Evolutionary conservation across 2,329 filamentous ascomycete species (phyloP), one percentile per base, ranked within the genome.

Genomic region (Monosporascus sp.): DNA sequence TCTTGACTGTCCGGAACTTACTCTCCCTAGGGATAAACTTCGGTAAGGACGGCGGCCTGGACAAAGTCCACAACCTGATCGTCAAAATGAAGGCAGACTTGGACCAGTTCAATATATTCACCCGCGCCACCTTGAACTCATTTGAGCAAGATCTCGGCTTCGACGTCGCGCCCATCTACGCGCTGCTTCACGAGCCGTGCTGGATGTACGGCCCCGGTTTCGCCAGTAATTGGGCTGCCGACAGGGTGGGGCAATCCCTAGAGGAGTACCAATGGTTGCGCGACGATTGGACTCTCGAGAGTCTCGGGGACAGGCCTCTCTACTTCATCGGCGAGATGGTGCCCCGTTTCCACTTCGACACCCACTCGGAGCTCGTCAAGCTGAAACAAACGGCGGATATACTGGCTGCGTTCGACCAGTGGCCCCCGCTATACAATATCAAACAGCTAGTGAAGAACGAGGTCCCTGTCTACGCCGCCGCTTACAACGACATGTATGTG

Each of bases 301-400:
- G 57, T 11, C 64, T 66, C 37, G 61, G 58, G 55, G 68, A 74
- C 6, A 66, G 72, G 2, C 85, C 86, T 0, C 74, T 94, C 22
- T 88, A 81, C 69, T 96, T 97, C 72, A 90, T 89, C 0, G 91
- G 92, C 55, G 93, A 97, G 73, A 97, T 96, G 90, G 82, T 96
- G 49, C 96, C 85, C 68, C 87, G 88, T 1, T 87, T 89, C 70
- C 88, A 92, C 78, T 92, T 96, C 60, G 83, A 91, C 38, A 86
- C 86, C 17, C 93, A 90, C 64, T 76, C 83, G 1, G 90, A 95
- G 68, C 81, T 97, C 20, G 73, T 73, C n/a, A 75, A 82, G 53
- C 71, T 97, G 47, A 80, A 80, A 51, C 75, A 82, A 11, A 86
- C 84, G 0, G 90, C 90, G 0, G 75, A 92, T 8, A 76, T 84